A percentile compares a stretch with the other conserved stretches of the same genome.
Evolutionary conservation across 164 flowering plant species (phyloP).

Genomic region (Euptelea pleiosperma): DNA sequence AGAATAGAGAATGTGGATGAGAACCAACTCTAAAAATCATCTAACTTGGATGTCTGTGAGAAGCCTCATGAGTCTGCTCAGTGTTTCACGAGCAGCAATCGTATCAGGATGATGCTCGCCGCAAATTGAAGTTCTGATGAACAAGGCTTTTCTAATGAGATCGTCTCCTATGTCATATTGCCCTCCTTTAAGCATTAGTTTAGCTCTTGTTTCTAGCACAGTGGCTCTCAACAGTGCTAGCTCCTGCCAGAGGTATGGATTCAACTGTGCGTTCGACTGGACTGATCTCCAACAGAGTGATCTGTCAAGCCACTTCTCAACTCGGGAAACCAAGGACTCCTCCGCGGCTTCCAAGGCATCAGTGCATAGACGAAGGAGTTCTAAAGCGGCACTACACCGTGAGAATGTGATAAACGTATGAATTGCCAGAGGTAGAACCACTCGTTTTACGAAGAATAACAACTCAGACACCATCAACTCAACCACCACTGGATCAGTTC

Average conservation of each 20-base stretch:
- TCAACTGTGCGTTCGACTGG: conserved; percentile 72
- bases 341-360: conserved; percentile 81
- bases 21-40: not conserved
- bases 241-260: conserved; percentile 89
- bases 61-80: conserved; percentile 73
- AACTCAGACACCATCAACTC: conserved; percentile 68
- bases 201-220: conserved; percentile 86
- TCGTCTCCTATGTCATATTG: conserved; percentile 84
- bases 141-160: conserved; percentile 72
- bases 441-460: conserved; percentile 52
- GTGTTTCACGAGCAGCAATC: conserved; percentile 62
- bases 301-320: conserved; percentile 76
- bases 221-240: conserved; percentile 75
- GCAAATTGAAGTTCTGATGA: conserved; percentile 76
- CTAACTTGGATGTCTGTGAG: conserved; percentile 50
- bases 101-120: conserved; percentile 89
- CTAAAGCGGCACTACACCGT: conserved; percentile 71
- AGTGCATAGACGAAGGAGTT: conserved; percentile 78
- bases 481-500: conserved; percentile 50
- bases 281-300: conserved; percentile 79
- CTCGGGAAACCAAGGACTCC: conserved; percentile 70
- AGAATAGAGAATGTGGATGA: conserved; percentile 36
- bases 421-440: conserved; percentile 72
- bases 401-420: conserved; percentile 68
- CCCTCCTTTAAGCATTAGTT: conserved; percentile 82